Conservation (phyloP, 768 basidiomycete species). For the Infundibulicybe gibba region DNA sequence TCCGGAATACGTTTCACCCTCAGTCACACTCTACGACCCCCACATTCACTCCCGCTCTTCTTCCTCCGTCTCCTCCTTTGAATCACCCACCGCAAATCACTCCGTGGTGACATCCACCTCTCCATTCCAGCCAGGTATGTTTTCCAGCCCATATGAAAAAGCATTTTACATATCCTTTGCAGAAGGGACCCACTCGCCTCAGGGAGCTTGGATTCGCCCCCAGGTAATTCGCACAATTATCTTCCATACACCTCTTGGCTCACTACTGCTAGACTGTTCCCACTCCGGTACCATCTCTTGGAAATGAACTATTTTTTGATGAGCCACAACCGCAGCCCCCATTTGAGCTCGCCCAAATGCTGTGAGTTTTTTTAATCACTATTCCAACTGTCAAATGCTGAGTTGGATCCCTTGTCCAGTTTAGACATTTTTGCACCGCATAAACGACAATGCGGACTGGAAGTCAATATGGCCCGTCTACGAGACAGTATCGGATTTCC, state of each 20-base stretch:
- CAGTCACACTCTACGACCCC: conserved; percentile 70
- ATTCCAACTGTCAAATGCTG: conserved; percentile 6
- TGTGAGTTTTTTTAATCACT: conserved; percentile 41
- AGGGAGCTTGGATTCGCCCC: conserved; percentile 45
- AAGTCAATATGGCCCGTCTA: conserved; percentile 63
- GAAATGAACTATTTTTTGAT: conserved; percentile 45
- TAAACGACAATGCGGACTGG: conserved; percentile 70
- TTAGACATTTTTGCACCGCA: conserved; percentile 75
- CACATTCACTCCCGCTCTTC: conserved; percentile 50
- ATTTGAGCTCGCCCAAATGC: conserved; percentile 59
- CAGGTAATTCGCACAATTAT: conserved; percentile 15
- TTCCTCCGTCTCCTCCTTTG: conserved; percentile 52
- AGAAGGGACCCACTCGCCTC: conserved; percentile 49
- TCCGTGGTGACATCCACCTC: conserved; percentile 55
- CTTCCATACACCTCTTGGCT: conserved; percentile 3
- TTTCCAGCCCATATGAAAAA: not conserved
- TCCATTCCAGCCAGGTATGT: conserved; percentile 53
- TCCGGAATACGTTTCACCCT: conserved; percentile 65
- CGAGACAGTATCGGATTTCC: conserved; percentile 57
- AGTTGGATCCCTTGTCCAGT: conserved; percentile 31
- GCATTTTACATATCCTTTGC: not conserved
- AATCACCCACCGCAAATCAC: conserved; percentile 44
- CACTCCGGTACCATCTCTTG: conserved; percentile 49
- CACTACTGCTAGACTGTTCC: conserved; percentile 28
- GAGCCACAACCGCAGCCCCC: conserved; percentile 48